Percentiles rank a stretch among this genome's conserved stretches.
phyloP scores from a whole-genome alignment of 176 grass and related monocot species.

The Triticum dicoccoides region DNA sequence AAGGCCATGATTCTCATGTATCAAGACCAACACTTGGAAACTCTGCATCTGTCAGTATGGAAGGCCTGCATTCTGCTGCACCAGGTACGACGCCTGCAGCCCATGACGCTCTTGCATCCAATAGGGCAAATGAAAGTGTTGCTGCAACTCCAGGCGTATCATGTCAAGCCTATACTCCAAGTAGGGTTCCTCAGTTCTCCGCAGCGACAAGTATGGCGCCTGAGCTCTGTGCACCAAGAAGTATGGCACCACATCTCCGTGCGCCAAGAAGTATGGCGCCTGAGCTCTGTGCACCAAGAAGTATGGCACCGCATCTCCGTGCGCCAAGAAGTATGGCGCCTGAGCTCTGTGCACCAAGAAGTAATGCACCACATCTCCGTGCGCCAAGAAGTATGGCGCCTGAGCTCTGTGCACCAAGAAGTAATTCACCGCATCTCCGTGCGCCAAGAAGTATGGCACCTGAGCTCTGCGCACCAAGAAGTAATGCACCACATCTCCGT shows the following conservation, averaged over 20 bases:
- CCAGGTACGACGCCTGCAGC: background rate
- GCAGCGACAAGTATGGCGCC: background rate
- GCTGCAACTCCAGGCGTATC: background rate
- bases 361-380: background rate
- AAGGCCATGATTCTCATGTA: background rate
- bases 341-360: background rate
- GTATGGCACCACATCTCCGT: background rate
- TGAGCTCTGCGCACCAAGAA: background rate
- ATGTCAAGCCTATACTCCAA: background rate
- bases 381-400: background rate
- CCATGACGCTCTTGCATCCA: background rate
- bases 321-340: background rate
- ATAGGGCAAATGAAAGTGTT: background rate
- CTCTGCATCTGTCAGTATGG: background rate
- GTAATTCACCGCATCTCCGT: background rate
- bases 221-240: background rate
- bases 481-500: background rate
- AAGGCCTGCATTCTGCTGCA: background rate
- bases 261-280: conserved; percentile 6
- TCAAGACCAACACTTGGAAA: background rate
- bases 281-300: background rate
- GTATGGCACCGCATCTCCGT: background rate
- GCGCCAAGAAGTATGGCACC: background rate
- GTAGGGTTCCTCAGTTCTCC: background rate
- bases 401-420: background rate